Evolutionary conservation across 345 rosid species (phyloP).

Genomic region (Syzygium aqueum): DNA sequence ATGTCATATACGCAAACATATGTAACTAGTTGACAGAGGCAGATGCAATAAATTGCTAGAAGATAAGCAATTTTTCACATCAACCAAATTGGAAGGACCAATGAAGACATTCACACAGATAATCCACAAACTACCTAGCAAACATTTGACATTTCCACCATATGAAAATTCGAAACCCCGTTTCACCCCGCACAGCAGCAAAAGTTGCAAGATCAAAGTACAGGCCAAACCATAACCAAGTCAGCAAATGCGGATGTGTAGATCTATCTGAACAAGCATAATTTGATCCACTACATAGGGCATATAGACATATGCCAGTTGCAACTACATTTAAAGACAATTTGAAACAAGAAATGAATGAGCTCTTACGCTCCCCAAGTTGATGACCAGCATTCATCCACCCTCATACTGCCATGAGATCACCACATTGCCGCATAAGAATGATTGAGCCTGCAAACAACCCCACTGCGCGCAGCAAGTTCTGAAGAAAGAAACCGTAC

Average conservation of each 20-base stretch:
- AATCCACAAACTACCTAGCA: not conserved
- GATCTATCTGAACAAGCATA: not conserved
- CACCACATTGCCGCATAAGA: conserved; percentile 77
- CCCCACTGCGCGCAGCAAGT: conserved; percentile 59
- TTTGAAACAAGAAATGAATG: not conserved
- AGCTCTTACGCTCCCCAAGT: not conserved
- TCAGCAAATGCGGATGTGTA: not conserved
- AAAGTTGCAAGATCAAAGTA: not conserved
- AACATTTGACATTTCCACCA: not conserved
- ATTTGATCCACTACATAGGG: not conserved
- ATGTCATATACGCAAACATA: not conserved
- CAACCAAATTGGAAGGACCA: not conserved
- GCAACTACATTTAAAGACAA: not conserved
- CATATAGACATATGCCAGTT: not conserved
- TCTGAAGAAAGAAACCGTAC: conserved; percentile 28
- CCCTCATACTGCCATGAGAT: conserved; percentile 64
- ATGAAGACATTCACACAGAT: not conserved
- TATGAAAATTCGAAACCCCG: not conserved
- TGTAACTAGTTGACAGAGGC: not conserved
- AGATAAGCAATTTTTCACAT: not conserved
- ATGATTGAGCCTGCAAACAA: conserved; percentile 66
- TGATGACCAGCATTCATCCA: not conserved
- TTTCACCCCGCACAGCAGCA: not conserved
- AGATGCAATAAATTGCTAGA: not conserved
- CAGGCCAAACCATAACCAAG: not conserved